Evolutionary conservation across 2,329 filamentous ascomycete species (phyloP).

Genomic region (Hymenoscyphus infarciens): DNA sequence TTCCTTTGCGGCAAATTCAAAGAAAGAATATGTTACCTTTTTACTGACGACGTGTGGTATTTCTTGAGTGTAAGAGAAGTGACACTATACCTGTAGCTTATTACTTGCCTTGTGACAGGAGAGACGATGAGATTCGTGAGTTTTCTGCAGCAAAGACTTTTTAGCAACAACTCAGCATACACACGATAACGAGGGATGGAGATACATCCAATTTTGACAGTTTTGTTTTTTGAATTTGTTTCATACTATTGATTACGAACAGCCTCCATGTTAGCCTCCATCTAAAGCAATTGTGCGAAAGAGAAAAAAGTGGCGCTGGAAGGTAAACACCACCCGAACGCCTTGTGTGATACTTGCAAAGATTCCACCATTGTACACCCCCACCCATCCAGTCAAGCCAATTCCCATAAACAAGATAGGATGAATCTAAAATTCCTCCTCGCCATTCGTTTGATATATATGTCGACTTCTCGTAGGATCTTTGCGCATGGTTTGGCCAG

Average conservation of each 20-base stretch:
- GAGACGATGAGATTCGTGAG: neutral
- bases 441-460: constrained; percentile 75
- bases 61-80: too few species aligned
- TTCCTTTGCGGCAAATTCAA: too few species aligned
- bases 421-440: constrained; percentile 50
- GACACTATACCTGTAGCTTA: too few species aligned
- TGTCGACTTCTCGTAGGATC: constrained; percentile 79
- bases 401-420: neutral
- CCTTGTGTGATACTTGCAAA: constrained; percentile 34
- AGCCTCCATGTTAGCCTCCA: constrained; percentile 43
- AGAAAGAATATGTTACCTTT: too few species aligned
- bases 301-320: constrained; percentile 15
- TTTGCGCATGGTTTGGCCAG: constrained; percentile 93
- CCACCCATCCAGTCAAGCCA: neutral
- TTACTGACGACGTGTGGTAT: too few species aligned
- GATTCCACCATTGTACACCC: constrained; percentile 35
- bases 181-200: neutral
- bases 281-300: constrained; percentile 26
- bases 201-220: constrained; percentile 22
- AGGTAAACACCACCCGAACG: constrained; percentile 32
- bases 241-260: constrained; percentile 19
- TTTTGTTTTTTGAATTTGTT: constrained; percentile 9
- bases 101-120: neutral
- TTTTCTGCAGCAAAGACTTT: constrained; percentile 4
- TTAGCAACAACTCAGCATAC: neutral